A percentile compares a stretch with the other conserved stretches of the same genome.
Evolutionary conservation across 139 green algal species (phyloP).

Genomic region (Zygnema circumcarinatum): DNA sequence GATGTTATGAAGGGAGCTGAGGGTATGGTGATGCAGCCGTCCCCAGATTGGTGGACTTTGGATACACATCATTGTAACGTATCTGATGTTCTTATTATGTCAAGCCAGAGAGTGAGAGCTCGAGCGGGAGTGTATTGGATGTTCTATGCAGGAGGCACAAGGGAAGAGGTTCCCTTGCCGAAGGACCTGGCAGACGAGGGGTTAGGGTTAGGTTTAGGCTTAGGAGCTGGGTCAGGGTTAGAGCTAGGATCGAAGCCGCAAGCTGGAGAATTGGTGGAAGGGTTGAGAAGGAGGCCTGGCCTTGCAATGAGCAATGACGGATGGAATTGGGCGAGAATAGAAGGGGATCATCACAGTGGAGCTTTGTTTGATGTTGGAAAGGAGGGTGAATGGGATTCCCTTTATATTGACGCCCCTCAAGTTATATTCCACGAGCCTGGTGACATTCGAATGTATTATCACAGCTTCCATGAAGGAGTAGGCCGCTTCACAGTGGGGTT

Average conservation of each 20-base stretch:
- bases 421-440: conserved; percentile 42
- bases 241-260: not conserved
- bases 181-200: not conserved
- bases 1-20: conserved; percentile 1
- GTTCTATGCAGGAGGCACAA: conserved; percentile 87
- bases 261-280: conserved; percentile 62
- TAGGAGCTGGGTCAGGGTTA: not conserved
- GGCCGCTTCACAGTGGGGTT: conserved; percentile 52
- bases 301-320: conserved; percentile 87
- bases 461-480: conserved; percentile 20
- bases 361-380: conserved; percentile 84
- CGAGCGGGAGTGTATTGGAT: conserved; percentile 93
- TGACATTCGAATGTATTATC: conserved; percentile 62
- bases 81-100: conserved; percentile 87
- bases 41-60: conserved; percentile 88
- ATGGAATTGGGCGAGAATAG: conserved; percentile 93
- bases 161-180: conserved; percentile 63
- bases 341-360: conserved; percentile 88
- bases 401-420: conserved; percentile 77
- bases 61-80: conserved; percentile 84
- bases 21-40: conserved; percentile 73
- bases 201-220: not conserved
- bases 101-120: conserved; percentile 44
- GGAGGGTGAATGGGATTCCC: conserved; percentile 82
- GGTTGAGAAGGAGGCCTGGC: conserved; percentile 77